Percentiles rank a stretch among this genome's conserved stretches.
Conservation (phyloP, 2,329 filamentous ascomycete species). For the Epichloe sylvatica region DNA sequence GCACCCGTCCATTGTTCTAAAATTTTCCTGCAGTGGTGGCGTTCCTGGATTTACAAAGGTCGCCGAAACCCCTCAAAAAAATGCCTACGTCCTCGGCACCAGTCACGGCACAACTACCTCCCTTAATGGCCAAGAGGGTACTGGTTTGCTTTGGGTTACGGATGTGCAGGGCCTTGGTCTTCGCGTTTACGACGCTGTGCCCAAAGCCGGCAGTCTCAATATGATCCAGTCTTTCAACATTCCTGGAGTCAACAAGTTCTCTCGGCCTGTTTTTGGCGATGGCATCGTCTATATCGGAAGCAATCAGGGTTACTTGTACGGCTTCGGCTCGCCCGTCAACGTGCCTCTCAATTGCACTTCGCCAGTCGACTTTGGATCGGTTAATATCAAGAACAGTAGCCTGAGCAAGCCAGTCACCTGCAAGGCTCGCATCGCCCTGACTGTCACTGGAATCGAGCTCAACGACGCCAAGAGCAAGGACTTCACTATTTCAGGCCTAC, state of each 20-base stretch:
- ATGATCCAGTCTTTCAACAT: constrained; percentile 38
- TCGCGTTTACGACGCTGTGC: constrained; percentile 38
- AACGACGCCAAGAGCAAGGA: constrained; percentile 22
- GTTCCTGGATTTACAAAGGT: constrained; percentile 40
- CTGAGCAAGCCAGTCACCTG: constrained; percentile 27
- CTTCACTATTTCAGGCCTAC: constrained; percentile 22
- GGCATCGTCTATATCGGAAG: constrained; percentile 41
- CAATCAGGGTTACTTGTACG: constrained; percentile 36
- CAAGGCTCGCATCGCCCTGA: constrained; percentile 29
- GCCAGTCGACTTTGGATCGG: constrained; percentile 31
- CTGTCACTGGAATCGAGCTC: constrained; percentile 25
- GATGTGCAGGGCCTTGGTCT: constrained; percentile 41
- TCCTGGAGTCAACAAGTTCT: constrained; percentile 40
- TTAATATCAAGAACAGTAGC: constrained; percentile 24
- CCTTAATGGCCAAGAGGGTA: constrained; percentile 36
- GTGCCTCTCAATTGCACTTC: constrained; percentile 39
- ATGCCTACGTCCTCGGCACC: constrained; percentile 40
- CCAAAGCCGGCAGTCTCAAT: constrained; percentile 29
- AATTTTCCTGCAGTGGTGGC: constrained; percentile 39
- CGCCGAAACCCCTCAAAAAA: constrained; percentile 32
- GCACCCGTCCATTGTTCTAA: constrained; percentile 41
- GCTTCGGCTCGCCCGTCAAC: constrained; percentile 41
- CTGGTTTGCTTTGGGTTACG: constrained; percentile 41
- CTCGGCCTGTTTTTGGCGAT: constrained; percentile 42
- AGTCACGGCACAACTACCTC: constrained; percentile 44